Evolutionary conservation across 208 protist species (phyloP), one percentile per base, ranked within the genome.

Genomic region (Leishmania amazonensis): DNA sequence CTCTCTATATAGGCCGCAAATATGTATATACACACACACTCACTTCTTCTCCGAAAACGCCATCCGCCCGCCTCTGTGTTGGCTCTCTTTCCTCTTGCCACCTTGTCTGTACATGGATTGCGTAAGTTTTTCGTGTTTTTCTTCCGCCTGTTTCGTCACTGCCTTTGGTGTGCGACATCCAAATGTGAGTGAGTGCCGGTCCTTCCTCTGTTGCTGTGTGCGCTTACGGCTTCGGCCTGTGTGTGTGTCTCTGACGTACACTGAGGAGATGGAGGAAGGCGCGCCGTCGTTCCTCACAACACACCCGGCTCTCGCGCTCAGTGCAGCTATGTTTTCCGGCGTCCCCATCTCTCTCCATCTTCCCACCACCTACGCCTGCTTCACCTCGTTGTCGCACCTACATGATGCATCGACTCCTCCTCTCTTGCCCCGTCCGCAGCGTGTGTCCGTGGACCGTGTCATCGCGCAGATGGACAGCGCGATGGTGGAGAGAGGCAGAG

Each of bases 121-220:
- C 35, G n/a, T 35, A 68, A 24, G 3, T 42, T 68, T 19, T 19
- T n/a, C 4, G 13, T 49, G 2, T 1, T 7, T 21, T 47, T 49
- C 40, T 3, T 71, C n/a, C 2, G 7, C 57, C 31, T 24, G 11
- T 13, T 24, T 62, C 9, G 7, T 24, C 24, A 62, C 8, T 73
- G 35, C 38, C 42, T 81, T 86, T 54, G 24, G 79, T 0, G 78
- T 78, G 13, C 45, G 42, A 38, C 7, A n/a, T 53, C 2, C 54
- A 19, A 5, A 3, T n/a, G 60, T 8, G 0, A 31, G n/a, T 40
- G 2, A 15, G 28, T 53, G 17, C 35, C 31, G 21, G 42, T 7
- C n/a, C 51, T 45, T 51, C 21, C 40, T 38, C 7, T 53, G 24
- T 74, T 75, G 40, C 54, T 11, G 28, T 7, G 35, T n/a, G 51